These are phyloP conservation scores for Emmonsiellopsis sp. DNA, from an alignment of 2,329 filamentous ascomycete species.

Conservation along the genomic window DNA sequence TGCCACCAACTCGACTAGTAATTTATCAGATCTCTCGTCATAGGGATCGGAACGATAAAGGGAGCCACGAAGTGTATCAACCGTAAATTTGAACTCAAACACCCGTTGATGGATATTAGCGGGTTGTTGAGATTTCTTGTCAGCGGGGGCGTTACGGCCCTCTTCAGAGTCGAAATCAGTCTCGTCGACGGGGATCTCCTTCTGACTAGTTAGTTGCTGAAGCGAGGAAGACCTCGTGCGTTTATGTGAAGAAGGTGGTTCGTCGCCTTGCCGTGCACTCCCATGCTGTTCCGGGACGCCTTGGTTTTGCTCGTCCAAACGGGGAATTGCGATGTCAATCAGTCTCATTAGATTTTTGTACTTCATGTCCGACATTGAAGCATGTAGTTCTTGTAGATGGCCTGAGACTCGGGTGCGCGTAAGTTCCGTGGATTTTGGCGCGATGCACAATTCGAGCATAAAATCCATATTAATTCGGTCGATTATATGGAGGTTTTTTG, in stretches of 20 bases:
- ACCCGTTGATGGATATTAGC: conserved; percentile 75
- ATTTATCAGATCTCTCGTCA: conserved; percentile 61
- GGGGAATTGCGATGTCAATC: conserved; percentile 89
- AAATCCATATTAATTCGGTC: conserved; percentile 98
- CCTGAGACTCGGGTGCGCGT: conserved; percentile 88
- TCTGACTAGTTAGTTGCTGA: conserved; percentile 54
- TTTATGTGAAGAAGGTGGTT: conserved; percentile 24
- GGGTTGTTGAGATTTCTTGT: conserved; percentile 35
- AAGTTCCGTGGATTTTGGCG: conserved; percentile 90
- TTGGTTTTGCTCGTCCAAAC: conserved; percentile 49
- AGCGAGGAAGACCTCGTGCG: conserved; percentile 61
- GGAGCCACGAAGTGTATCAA: conserved; percentile 87
- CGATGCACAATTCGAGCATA: conserved; percentile 86
- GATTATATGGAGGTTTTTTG: conserved; percentile 74
- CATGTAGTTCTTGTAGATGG: conserved; percentile 84
- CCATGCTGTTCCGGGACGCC: conserved; percentile 26
- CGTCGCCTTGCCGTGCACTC: conserved; percentile 25
- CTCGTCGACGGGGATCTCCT: conserved; percentile 70
- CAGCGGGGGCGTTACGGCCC: conserved; percentile 23
- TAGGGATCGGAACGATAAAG: conserved; percentile 79
- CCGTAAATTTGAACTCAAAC: conserved; percentile 94
- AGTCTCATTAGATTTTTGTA: conserved; percentile 96
- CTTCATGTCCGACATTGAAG: conserved; percentile 84
- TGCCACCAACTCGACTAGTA: conserved; percentile 85
- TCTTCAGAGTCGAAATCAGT: conserved; percentile 48